A percentile compares a stretch with the other conserved stretches of the same genome.
These are phyloP conservation scores for Colletotrichum euphorbiae DNA, from an alignment of 2,329 filamentous ascomycete species.

Conservation along the genomic window DNA sequence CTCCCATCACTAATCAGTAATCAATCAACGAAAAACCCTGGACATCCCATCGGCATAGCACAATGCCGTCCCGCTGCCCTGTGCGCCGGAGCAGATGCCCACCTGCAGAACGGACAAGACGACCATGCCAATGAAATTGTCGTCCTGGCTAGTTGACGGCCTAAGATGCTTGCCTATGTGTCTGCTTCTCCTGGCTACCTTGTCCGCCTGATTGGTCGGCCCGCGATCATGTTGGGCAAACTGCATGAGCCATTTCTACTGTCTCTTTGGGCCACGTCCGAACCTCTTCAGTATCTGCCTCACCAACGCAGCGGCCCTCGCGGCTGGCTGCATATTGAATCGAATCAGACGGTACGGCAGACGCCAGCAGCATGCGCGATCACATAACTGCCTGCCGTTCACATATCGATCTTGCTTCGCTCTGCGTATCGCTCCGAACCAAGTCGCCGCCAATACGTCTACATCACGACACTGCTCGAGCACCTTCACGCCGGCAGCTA, in stretches of 20 bases:
- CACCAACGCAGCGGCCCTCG: slow-evolving; percentile 23
- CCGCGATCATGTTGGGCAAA: slow-evolving; percentile 20
- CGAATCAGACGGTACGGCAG: slow-evolving; percentile 26
- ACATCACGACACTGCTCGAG: background rate
- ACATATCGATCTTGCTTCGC: slow-evolving; percentile 35
- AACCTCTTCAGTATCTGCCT: slow-evolving; percentile 31
- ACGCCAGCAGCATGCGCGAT: slow-evolving; percentile 34
- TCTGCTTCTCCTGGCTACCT: slow-evolving; percentile 6
- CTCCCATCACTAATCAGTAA: slow-evolving; percentile 17
- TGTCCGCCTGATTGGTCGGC: slow-evolving; percentile 16
- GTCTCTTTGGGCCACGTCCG: slow-evolving; percentile 31
- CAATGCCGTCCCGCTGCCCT: slow-evolving; percentile 32
- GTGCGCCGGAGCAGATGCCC: slow-evolving; percentile 31
- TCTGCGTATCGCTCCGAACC: slow-evolving; percentile 24
- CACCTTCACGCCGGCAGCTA: background rate
- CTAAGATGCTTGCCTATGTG: slow-evolving; percentile 18
- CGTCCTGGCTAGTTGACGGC: slow-evolving; percentile 8
- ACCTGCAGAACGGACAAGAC: slow-evolving; percentile 27
- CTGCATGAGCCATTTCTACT: slow-evolving; percentile 14
- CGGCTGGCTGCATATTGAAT: slow-evolving; percentile 20
- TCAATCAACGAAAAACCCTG: slow-evolving; percentile 12
- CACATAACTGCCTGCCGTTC: slow-evolving; percentile 18
- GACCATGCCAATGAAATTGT: slow-evolving; percentile 28
- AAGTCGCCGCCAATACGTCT: slow-evolving; percentile 7
- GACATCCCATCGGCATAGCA: slow-evolving; percentile 11